Base-by-base conservation (phyloP, 23 red algal genomes). In the Agarophyton chilense region DNA sequence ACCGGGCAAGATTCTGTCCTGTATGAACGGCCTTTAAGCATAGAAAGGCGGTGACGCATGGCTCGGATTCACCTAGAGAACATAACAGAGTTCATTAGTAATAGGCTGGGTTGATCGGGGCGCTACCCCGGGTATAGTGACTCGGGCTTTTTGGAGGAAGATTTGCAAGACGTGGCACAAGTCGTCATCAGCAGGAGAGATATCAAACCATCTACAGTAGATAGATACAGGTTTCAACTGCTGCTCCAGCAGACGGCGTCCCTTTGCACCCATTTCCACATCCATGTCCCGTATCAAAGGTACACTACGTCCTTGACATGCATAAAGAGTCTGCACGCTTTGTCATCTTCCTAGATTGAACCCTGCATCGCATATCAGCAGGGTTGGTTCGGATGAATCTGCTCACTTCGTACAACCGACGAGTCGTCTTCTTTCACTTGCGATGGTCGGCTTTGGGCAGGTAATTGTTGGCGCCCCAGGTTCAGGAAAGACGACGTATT, bases 401-500 rank as follows among this genome's bases (percentile, higher is more conserved):
- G 55, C 55, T 3, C 7, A 28, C 4, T 26, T 28, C 55, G 55
- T 28, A 29, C 22, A 28, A 28, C 10, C 2, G 12, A 28, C 55
- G 22, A 28, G 22, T 58, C 11, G 22, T 58, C 9, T 58, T 58
- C 24, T 4, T 58, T 58, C 22, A 7, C 22, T 58, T 58, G 17
- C 55, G 18, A 88, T 88, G 83, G 50, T 61, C 18, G 71, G 45
- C 52, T 88, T 88, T 58, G 86, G 86, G 19, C 96, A 98, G n/a
- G 49, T 98, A 41, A 93, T 98, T 65, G 79, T 95, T 32, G 96
- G 96, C 14, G 87, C 96, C 14, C 96, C 96, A 13, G 96, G 96
- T 72, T 86, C 84, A 14, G 96, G 96, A 16, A 98, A 98, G 76
- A 94, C 90, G 21, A 95, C 96, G 42, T 98, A 95, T 64, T 98